Base-by-base conservation (phyloP, 768 basidiomycete genomes). In the Gymnopilus dilepis region DNA sequence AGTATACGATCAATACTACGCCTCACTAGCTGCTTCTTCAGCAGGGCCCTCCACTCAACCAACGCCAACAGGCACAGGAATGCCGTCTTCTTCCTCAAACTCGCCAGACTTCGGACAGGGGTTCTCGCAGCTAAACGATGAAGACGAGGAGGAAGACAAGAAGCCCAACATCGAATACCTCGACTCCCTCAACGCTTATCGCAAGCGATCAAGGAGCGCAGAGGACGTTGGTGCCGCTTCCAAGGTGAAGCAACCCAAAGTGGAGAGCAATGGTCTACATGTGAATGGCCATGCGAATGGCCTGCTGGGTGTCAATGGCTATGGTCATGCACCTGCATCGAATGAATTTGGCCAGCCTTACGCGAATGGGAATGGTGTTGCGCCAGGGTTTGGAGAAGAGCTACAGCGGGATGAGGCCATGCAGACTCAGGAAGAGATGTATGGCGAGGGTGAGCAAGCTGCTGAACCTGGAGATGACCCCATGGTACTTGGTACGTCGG, bases 1-100 rank as follows among this genome's bases (percentile, higher is more conserved):
- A 93, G 91, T 89, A 69, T 93, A 87, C 67, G 92, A 92, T 61
- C 89, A 88, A 59, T 94, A 94, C 65, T 94, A 94, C 64, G 91
- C 92, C 22, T 88, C 87, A 12, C 76, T 94, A 41, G 89, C 86
- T 9, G 88, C 87, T 1, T 89, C 81, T 8, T 74, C 78, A 0
- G 72, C 88, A 0, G 79, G 80, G 13, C 79, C 79, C 8, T 82
- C 85, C 3, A 86, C 90, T 0, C 81, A 82, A 60, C 82, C 84
- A 2, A 91, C 91, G 6, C 89, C 90, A 0, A 83, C 86, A 0
- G 80, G 82, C 6, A 83, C 81, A 52, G 77, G 79, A 6, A 74
- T 50, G 72, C 76, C 50, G 75, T 66, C 68, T 0, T 68, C 67
- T 0, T 58, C 79, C 43, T 82, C 81, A 26, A 79, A 81, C 43